These are phyloP conservation scores for Fistulina hepatica DNA, from an alignment of 1,284 basidiomycete genomes.

Conservation along the genomic window DNA sequence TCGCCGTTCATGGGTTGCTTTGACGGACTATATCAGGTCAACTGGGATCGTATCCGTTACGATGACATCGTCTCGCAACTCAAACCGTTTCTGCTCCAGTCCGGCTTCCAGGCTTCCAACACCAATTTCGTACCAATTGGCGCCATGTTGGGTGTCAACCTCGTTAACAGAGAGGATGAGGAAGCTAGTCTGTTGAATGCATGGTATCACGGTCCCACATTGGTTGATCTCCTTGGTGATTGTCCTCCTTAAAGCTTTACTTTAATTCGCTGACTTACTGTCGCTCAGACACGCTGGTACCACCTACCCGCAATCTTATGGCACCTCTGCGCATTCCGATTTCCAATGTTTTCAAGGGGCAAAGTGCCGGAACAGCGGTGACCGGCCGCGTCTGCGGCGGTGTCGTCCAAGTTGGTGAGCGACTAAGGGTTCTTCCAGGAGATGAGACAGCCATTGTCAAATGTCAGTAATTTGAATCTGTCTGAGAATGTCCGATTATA, in stretches of 20 bases:
- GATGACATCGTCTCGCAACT: conserved; percentile 73
- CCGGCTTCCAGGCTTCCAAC: conserved; percentile 76
- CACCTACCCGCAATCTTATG: conserved; percentile 69
- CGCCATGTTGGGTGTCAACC: conserved; percentile 84
- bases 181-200: conserved; percentile 37
- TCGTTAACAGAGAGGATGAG: conserved; percentile 43
- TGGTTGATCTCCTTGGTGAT: conserved; percentile 79
- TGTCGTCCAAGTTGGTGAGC: conserved; percentile 87
- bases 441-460: conserved; percentile 82
- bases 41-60: conserved; percentile 77
- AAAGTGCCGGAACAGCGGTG: conserved; percentile 72
- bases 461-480: conserved; percentile 35
- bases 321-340: conserved; percentile 81
- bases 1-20: neutral
- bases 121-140: conserved; percentile 83
- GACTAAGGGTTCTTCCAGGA: conserved; percentile 79
- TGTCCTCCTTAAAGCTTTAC: neutral
- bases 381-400: conserved; percentile 85
- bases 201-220: conserved; percentile 85
- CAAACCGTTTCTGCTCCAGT: conserved; percentile 74
- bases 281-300: conserved; percentile 63
- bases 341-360: conserved; percentile 91
- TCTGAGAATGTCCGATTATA: conserved; percentile 2
- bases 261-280: conserved; percentile 3
- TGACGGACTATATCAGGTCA: conserved; percentile 43